Percentiles rank a stretch among this genome's conserved stretches.
Evolutionary conservation across 192 early-diverging fungal genomes (phyloP).

Genomic region (Paraglomus brasilianum): DNA sequence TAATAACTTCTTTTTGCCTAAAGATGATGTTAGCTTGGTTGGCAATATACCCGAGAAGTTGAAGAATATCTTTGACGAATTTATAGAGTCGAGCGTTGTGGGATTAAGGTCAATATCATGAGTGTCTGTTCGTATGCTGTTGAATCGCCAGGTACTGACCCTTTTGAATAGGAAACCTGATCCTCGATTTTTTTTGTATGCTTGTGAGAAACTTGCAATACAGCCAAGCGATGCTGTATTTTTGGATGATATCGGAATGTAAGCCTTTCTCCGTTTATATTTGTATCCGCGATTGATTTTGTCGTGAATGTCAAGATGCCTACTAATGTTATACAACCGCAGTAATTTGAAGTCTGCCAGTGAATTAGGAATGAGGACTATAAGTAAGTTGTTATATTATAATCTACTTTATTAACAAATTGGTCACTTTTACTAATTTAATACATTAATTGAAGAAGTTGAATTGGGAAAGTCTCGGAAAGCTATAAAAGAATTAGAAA

Average conservation of each 20-base stretch:
- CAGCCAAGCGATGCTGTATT: slow-evolving; percentile 69
- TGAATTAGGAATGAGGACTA: slow-evolving; percentile 67
- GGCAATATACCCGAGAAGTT: slow-evolving; percentile 41
- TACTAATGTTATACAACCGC: not conserved
- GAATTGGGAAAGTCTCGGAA: slow-evolving; percentile 48
- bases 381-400: slow-evolving; percentile 47
- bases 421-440: not conserved
- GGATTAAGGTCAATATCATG: slow-evolving; percentile 53
- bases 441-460: slow-evolving; percentile 38
- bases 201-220: slow-evolving; percentile 70
- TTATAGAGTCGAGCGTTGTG: slow-evolving; percentile 73
- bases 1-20: slow-evolving; percentile 70
- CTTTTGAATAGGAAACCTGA: slow-evolving; percentile 71
- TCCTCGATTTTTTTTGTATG: slow-evolving; percentile 65
- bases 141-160: not conserved
- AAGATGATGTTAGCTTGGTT: slow-evolving; percentile 36
- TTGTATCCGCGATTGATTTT: slow-evolving; percentile 15
- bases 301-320: not conserved
- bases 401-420: not conserved
- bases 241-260: slow-evolving; percentile 80
- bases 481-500: slow-evolving; percentile 53
- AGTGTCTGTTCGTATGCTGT: not conserved
- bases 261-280: slow-evolving; percentile 16
- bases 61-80: slow-evolving; percentile 61
- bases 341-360: slow-evolving; percentile 69